A percentile compares a stretch with the other conserved stretches of the same genome.
These are phyloP conservation scores for Clonostachys rosea DNA, from an alignment of 2,329 filamentous ascomycete species.

Conservation along the genomic window DNA sequence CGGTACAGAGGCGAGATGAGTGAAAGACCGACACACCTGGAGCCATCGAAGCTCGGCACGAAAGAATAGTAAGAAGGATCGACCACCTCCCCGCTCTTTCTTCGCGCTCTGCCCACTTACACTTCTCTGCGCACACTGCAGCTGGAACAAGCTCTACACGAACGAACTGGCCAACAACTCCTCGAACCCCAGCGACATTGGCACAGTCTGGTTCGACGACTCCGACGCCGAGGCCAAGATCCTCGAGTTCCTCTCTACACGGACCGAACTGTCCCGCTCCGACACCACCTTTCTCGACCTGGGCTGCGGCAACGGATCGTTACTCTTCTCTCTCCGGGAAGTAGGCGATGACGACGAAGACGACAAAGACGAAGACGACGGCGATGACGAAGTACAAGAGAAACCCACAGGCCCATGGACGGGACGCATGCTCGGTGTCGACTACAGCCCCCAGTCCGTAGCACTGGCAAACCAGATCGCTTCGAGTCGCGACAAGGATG, in stretches of 20 bases:
- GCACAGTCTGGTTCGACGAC: conserved; percentile 96
- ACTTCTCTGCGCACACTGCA: conserved; percentile 22
- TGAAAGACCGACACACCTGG: conserved; percentile 54
- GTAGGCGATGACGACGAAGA: conserved; percentile 10
- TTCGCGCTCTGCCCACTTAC: not conserved
- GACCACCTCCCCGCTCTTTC: conserved; percentile 2
- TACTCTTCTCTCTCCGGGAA: conserved; percentile 77
- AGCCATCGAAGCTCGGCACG: conserved; percentile 77
- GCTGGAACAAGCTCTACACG: conserved; percentile 73
- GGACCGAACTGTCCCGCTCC: conserved; percentile 8
- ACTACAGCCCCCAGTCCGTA: conserved; percentile 77
- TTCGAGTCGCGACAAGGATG: conserved; percentile 6
- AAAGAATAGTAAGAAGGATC: conserved; percentile 74
- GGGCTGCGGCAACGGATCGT: conserved; percentile 89
- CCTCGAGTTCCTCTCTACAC: conserved; percentile 56
- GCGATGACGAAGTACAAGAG: conserved; percentile 22
- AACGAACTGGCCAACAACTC: conserved; percentile 68
- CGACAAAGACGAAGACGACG: not conserved
- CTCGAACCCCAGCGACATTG: conserved; percentile 70
- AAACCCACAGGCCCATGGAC: conserved; percentile 47
- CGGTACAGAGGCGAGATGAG: too few species aligned
- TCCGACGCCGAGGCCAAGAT: conserved; percentile 82
- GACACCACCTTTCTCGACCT: conserved; percentile 72
- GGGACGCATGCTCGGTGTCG: conserved; percentile 76
- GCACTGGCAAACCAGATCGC: conserved; percentile 64